Percentiles rank a stretch among this genome's conserved stretches.
Conservation (phyloP, 495 filamentous ascomycete species). For the Parathielavia hyrcaniae region DNA sequence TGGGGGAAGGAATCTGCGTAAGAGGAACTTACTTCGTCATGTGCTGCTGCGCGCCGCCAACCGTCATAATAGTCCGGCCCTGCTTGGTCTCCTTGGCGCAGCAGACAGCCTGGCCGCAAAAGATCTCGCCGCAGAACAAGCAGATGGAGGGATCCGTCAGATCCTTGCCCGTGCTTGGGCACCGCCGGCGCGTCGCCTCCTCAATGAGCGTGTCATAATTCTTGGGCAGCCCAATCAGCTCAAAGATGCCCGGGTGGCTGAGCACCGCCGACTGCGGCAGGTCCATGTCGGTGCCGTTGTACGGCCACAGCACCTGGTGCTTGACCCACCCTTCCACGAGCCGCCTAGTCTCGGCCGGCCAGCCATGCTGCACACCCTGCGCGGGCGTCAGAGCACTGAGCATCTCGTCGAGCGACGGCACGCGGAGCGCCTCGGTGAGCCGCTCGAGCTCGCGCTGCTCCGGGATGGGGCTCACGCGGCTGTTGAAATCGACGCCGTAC, state of each 20-base stretch:
- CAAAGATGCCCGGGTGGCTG: slow-evolving; percentile 84
- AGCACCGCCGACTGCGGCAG: slow-evolving; percentile 43
- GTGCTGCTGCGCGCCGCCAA: slow-evolving; percentile 87
- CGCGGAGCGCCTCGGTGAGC: slow-evolving; percentile 62
- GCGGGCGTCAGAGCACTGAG: slow-evolving; percentile 46
- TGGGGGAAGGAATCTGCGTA: not conserved
- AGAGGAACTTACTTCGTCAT: slow-evolving; percentile 63
- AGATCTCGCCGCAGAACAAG: slow-evolving; percentile 91
- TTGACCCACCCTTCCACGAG: slow-evolving; percentile 73
- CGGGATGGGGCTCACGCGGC: slow-evolving; percentile 56
- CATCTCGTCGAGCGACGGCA: slow-evolving; percentile 77
- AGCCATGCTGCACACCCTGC: slow-evolving; percentile 36
- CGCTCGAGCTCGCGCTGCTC: slow-evolving; percentile 75
- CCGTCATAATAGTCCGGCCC: slow-evolving; percentile 30
- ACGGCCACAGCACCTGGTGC: slow-evolving; percentile 47
- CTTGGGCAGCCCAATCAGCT: slow-evolving; percentile 85
- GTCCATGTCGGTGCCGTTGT: slow-evolving; percentile 10
- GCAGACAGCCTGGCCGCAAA: slow-evolving; percentile 90
- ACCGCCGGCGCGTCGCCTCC: slow-evolving; percentile 76
- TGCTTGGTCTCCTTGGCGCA: slow-evolving; percentile 60
- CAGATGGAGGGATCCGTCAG: slow-evolving; percentile 84
- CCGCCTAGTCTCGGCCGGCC: slow-evolving; percentile 32
- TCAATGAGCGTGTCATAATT: slow-evolving; percentile 90
- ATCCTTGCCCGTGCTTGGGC: slow-evolving; percentile 85
- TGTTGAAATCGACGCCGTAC: slow-evolving; percentile 81